These are phyloP conservation scores for Melanopsichium pennsylvanicum DNA, from an alignment of 1,284 basidiomycete genomes.

Conservation along the genomic window DNA sequence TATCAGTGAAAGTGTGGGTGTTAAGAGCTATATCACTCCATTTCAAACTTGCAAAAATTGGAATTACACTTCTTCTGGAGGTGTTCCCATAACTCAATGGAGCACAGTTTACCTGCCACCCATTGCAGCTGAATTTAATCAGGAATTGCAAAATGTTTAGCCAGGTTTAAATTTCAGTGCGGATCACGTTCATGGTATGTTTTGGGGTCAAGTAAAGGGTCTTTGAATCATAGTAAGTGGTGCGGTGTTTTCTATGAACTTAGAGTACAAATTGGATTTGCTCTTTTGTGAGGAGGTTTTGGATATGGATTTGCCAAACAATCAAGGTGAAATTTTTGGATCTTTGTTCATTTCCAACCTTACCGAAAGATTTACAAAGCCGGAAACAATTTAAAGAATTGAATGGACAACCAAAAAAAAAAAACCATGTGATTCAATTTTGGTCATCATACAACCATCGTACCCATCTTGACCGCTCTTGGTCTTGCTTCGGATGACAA, in stretches of 20 bases:
- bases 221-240: slow-evolving; percentile 69
- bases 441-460: slow-evolving; percentile 70
- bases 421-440: slow-evolving; percentile 67
- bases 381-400: slow-evolving; percentile 13
- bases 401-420: slow-evolving; percentile 7
- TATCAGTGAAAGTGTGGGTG: slow-evolving; percentile 67
- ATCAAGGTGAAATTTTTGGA: slow-evolving; percentile 68
- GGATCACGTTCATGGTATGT: slow-evolving; percentile 67
- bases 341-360: slow-evolving; percentile 69
- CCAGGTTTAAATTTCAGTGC: slow-evolving; percentile 16
- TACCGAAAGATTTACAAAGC: slow-evolving; percentile 66
- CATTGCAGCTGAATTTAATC: slow-evolving; percentile 67
- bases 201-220: too few species aligned
- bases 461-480: slow-evolving; percentile 68
- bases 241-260: slow-evolving; percentile 68
- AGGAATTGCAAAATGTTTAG: slow-evolving; percentile 58
- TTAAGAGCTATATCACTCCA: slow-evolving; percentile 68
- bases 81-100: slow-evolving; percentile 62
- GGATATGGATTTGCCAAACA: slow-evolving; percentile 68
- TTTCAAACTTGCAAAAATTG: slow-evolving; percentile 69
- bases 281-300: slow-evolving; percentile 69
- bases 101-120: slow-evolving; percentile 67
- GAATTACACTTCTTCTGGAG: slow-evolving; percentile 67
- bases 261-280: slow-evolving; percentile 70
- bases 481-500: slow-evolving; percentile 66